Conservation (phyloP, 352 stramenopile genomes). For the Aphanomyces cochlioides region DNA sequence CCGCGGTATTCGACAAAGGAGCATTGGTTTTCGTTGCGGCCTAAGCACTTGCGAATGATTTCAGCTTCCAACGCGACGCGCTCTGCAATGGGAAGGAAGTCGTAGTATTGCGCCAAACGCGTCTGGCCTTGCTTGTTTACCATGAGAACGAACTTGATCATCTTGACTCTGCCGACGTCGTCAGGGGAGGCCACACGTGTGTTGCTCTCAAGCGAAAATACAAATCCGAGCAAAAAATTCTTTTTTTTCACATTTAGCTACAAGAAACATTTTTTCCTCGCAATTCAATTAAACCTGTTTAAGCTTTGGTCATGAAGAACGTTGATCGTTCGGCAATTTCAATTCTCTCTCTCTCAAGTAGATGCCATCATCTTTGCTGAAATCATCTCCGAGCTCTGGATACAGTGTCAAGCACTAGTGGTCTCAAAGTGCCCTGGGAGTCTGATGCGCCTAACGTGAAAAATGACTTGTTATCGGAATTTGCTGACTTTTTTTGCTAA, state of each 20-base stretch:
- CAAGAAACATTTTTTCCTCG: background rate
- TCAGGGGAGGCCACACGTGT: background rate
- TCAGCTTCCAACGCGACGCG: constrained; percentile 97
- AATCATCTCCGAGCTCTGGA: no score
- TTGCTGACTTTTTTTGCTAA: no score
- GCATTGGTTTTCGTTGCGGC: constrained; percentile 97
- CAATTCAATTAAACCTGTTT: background rate
- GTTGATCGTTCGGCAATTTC: no score
- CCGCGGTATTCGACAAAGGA: constrained; percentile 99
- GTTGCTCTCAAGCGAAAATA: background rate
- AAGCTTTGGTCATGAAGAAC: no score
- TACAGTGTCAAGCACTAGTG: no score
- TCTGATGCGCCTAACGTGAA: no score
- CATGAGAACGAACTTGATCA: constrained; percentile 96
- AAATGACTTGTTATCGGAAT: no score
- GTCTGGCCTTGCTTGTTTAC: constrained; percentile 99
- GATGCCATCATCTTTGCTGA: no score
- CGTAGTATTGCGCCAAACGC: constrained; percentile 99
- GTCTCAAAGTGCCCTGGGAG: no score
- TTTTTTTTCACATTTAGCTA: no score
- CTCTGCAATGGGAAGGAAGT: constrained; percentile 99
- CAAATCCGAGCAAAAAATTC: no score
- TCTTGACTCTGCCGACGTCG: constrained; percentile 34
- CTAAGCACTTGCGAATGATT: constrained; percentile 99
- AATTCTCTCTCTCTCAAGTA: no score